These are phyloP conservation scores for Cantharellus cinnabarinus DNA, from an alignment of 768 basidiomycete genomes.

Conservation along the genomic window DNA sequence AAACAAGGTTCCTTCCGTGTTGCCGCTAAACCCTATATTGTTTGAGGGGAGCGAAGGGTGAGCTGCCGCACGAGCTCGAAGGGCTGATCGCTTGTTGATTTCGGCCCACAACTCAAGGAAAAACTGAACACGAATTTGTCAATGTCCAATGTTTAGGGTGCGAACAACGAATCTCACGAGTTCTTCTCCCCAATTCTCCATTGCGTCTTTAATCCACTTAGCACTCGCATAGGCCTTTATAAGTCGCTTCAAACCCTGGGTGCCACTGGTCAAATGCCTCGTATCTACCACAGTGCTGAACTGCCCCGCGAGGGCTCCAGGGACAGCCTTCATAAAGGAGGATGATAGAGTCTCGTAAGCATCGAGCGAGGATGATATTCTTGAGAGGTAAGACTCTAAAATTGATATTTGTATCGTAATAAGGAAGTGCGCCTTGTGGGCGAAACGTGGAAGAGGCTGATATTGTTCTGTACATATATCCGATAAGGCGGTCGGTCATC, in stretches of 20 bases:
- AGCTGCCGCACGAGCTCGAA: conserved; percentile 34
- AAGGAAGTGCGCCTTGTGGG: conserved; percentile 69
- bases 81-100: conserved; percentile 37
- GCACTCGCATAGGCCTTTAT: conserved; percentile 76
- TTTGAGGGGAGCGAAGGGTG: conserved; percentile 30
- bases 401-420: conserved; percentile 69
- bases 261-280: conserved; percentile 53
- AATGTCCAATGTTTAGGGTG: not conserved
- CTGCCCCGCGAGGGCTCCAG: conserved; percentile 58
- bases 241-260: conserved; percentile 63
- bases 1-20: conserved; percentile 51
- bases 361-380: conserved; percentile 70
- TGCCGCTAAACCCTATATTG: conserved; percentile 11
- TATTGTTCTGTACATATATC: conserved; percentile 50
- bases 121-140: conserved; percentile 31
- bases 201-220: conserved; percentile 42
- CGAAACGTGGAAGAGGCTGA: conserved; percentile 57
- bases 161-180: conserved; percentile 29
- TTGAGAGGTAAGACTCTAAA: conserved; percentile 50
- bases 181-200: conserved; percentile 80
- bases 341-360: conserved; percentile 88
- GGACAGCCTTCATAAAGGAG: conserved; percentile 72
- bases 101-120: conserved; percentile 82
- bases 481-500: not conserved
- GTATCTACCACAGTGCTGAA: conserved; percentile 34